Base-by-base conservation (phyloP, 306 rosid genomes). In the Vigna mungo region DNA sequence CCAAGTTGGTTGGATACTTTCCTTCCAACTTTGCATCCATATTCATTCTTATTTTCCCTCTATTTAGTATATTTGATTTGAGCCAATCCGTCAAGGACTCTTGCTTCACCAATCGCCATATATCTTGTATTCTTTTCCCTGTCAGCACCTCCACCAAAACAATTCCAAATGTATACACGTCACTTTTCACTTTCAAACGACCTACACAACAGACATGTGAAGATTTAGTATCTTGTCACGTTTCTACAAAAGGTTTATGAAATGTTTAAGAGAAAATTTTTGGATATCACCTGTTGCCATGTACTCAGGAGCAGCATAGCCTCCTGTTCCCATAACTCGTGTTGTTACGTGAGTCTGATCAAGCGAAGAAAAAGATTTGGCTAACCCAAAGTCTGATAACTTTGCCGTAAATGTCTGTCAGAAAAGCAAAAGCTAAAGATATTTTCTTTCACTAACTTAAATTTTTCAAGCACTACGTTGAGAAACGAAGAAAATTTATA, bases 281-380 rank as follows among this genome's bases (percentile, higher is more conserved):
- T 39, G 12, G 44, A 81, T 59, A 51, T 73, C 80, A 89, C 97
- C 98, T 72, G 96, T 90, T 68, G 78, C 78, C 1, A 90, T 34
- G 61, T 92, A 95, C 85, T 92, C 97, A 0, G 97, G 97, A 52
- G 98, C 98, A 44, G 97, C 91, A 79, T 92, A 92, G 74, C 96
- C 96, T 39, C 47, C 0, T 7, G 95, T 89, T 69, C 98, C 98
- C 89, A 89, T 53, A 51, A 91, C 82, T 37, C 75, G 79, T 73
- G 98, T 94, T 60, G 98, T 76, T 62, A 94, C 84, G 11, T 94
- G 98, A 37, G 88, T 83, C 68, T 72, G 81, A 83, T 89, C 93
- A 16, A 52, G 89, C 15, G 93, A 87, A 79, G 93, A 92, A 84
- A 86, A 83, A 68, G 67, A 23, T 68, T 81, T 95, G 20, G 97